phyloP scores from a whole-genome alignment of 306 rosid species.

The Vigna trinervia region DNA sequence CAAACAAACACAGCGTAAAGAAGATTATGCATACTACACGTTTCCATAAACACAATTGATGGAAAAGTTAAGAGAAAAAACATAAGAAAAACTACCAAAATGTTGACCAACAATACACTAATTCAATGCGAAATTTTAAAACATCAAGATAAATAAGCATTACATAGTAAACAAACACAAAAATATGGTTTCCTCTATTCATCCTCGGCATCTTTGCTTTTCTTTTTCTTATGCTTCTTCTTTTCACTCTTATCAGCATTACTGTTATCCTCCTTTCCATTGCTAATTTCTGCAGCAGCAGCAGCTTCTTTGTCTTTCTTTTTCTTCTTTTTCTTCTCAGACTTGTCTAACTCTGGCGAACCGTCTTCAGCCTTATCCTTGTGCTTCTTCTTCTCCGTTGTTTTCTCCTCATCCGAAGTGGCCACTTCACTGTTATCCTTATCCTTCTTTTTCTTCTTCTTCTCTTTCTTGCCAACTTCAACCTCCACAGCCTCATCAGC shows the following conservation, averaged over 20 bases:
- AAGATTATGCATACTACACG: constrained; percentile 28
- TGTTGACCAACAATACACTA: neutral
- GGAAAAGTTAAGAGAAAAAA: neutral
- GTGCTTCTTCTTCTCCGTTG: constrained; percentile 57
- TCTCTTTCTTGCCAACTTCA: constrained; percentile 60
- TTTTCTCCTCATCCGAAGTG: constrained; percentile 52
- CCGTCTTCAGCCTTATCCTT: constrained; percentile 53
- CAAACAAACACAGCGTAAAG: neutral
- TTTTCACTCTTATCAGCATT: constrained; percentile 65
- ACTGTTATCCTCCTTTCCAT: constrained; percentile 43
- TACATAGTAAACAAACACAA: constrained; percentile 30
- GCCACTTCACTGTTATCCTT: constrained; percentile 45
- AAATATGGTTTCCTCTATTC: constrained; percentile 44
- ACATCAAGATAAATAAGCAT: constrained; percentile 15
- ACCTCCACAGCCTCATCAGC: constrained; percentile 40
- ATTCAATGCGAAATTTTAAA: constrained; percentile 1
- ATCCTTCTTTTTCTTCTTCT: constrained; percentile 65
- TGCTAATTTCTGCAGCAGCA: constrained; percentile 30
- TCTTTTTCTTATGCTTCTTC: constrained; percentile 66
- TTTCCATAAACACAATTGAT: neutral
- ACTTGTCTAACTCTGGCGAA: constrained; percentile 58
- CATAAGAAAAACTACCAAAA: constrained; percentile 2
- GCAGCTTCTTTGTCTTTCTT: constrained; percentile 55
- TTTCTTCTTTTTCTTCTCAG: constrained; percentile 74
- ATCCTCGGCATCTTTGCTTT: constrained; percentile 59